A percentile compares a stretch with the other conserved stretches of the same genome.
These are phyloP conservation scores for Ustilago tritici DNA, from an alignment of 1,284 basidiomycete genomes.

Conservation along the genomic window DNA sequence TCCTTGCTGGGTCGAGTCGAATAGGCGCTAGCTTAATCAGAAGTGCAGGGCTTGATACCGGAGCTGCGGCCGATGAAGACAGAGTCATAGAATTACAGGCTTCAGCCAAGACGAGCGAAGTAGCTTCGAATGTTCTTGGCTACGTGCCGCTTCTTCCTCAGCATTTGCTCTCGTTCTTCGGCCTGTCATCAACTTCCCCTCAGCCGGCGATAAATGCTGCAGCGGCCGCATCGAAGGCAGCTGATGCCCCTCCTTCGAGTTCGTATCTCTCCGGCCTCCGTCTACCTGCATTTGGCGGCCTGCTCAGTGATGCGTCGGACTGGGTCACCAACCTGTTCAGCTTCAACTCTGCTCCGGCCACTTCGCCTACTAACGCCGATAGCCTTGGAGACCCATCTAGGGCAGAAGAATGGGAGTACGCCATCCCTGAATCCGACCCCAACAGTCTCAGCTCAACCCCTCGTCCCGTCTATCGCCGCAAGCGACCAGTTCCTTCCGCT, in stretches of 20 bases:
- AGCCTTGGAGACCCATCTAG: slow-evolving; percentile 11
- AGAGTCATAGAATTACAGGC: background rate
- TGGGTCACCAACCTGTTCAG: slow-evolving; percentile 32
- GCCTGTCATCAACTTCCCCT: slow-evolving; percentile 7
- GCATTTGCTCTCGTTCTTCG: slow-evolving; percentile 50
- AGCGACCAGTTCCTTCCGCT: slow-evolving; percentile 40
- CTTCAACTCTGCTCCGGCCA: slow-evolving; percentile 11
- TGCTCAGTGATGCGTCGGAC: slow-evolving; percentile 13
- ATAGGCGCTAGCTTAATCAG: slow-evolving; percentile 54
- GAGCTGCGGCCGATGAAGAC: background rate
- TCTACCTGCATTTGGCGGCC: slow-evolving; percentile 10
- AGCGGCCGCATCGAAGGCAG: background rate
- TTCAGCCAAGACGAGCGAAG: background rate
- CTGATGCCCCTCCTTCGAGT: background rate
- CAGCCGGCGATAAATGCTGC: background rate
- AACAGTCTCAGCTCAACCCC: slow-evolving; percentile 43
- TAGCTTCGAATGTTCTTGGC: slow-evolving; percentile 13
- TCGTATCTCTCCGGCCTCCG: slow-evolving; percentile 17
- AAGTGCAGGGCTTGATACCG: slow-evolving; percentile 20
- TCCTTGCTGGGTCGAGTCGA: slow-evolving; percentile 49
- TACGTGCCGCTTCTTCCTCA: slow-evolving; percentile 54
- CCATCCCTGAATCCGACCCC: slow-evolving; percentile 54
- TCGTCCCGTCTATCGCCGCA: slow-evolving; percentile 54
- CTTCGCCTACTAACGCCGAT: background rate
- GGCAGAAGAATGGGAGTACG: slow-evolving; percentile 58